These are phyloP conservation scores for Pestalotiopsis sp. DNA, from an alignment of 2,329 filamentous ascomycete species.

Conservation along the genomic window DNA sequence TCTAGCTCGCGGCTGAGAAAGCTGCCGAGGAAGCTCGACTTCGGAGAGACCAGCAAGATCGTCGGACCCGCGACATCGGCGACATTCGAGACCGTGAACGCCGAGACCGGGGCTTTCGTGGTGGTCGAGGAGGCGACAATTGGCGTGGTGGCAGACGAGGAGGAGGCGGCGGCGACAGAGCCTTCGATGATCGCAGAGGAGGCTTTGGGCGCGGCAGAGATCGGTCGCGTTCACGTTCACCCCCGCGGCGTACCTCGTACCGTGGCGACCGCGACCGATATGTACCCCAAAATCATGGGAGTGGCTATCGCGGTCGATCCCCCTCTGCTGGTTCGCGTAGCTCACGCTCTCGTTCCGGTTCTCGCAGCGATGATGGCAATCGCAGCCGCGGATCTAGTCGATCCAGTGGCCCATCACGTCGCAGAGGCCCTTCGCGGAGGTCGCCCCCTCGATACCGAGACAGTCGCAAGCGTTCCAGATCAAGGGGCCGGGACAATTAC, in stretches of 20 bases:
- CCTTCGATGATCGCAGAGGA: conserved; percentile 46
- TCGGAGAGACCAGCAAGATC: conserved; percentile 70
- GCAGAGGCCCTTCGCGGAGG: conserved; percentile 23
- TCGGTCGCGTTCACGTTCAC: conserved; percentile 54
- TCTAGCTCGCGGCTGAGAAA: conserved; percentile 78
- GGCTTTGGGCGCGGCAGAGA: conserved; percentile 46
- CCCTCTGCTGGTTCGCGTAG: conserved; percentile 36
- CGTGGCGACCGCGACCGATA: conserved; percentile 52
- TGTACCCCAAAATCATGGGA: conserved; percentile 50
- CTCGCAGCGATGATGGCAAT: conserved; percentile 22
- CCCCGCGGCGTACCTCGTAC: conserved; percentile 45
- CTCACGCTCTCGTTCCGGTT: conserved; percentile 30
- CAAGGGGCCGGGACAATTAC: conserved; percentile 25
- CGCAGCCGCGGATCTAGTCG: conserved; percentile 24
- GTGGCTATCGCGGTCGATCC: conserved; percentile 45
- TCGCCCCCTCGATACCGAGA: conserved; percentile 29
- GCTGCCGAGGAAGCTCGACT: conserved; percentile 75
- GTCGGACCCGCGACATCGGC: conserved; percentile 72
- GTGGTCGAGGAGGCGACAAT: conserved; percentile 49
- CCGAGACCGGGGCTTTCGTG: conserved; percentile 52
- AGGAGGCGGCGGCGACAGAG: conserved; percentile 55
- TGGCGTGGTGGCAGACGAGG: conserved; percentile 54
- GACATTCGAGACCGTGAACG: conserved; percentile 68
- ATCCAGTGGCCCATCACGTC: conserved; percentile 29
- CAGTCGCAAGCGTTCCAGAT: conserved; percentile 32